Conservation (phyloP, 2,329 filamentous ascomycete genomes). For the Colletotrichum sp. region DNA sequence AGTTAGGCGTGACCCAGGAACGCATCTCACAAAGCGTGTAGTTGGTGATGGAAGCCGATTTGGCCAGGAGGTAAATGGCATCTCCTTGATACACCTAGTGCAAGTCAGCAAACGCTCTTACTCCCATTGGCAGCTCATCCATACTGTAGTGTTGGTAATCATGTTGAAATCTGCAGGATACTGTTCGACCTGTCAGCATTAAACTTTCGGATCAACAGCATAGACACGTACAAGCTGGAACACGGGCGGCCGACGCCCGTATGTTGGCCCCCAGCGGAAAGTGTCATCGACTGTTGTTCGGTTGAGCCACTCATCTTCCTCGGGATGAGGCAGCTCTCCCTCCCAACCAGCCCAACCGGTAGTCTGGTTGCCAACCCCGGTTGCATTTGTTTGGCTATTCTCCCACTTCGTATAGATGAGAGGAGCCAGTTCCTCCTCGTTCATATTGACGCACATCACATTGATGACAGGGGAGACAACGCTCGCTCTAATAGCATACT, state of each 20-base stretch:
- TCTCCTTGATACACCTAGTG: constrained; percentile 43
- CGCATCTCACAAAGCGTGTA: constrained; percentile 74
- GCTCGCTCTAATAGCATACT: constrained; percentile 71
- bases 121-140: neutral
- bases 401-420: constrained; percentile 70
- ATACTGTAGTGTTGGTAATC: constrained; percentile 52
- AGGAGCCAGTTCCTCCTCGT: constrained; percentile 61
- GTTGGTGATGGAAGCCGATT: constrained; percentile 41
- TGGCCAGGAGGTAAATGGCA: constrained; percentile 71
- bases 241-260: constrained; percentile 55
- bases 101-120: neutral
- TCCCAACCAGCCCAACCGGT: constrained; percentile 40
- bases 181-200: constrained; percentile 28
- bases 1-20: constrained; percentile 67
- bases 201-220: constrained; percentile 4
- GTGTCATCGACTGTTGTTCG: constrained; percentile 69
- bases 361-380: constrained; percentile 36
- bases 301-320: constrained; percentile 50
- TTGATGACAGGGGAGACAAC: constrained; percentile 75
- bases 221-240: constrained; percentile 48
- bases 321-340: constrained; percentile 37
- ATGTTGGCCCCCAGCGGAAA: constrained; percentile 68
- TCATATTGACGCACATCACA: constrained; percentile 74
- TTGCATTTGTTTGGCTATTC: constrained; percentile 31
- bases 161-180: constrained; percentile 71